These are phyloP conservation scores for Astrephomene gubernaculifera DNA, from an alignment of 139 green algal genomes.

Conservation along the genomic window DNA sequence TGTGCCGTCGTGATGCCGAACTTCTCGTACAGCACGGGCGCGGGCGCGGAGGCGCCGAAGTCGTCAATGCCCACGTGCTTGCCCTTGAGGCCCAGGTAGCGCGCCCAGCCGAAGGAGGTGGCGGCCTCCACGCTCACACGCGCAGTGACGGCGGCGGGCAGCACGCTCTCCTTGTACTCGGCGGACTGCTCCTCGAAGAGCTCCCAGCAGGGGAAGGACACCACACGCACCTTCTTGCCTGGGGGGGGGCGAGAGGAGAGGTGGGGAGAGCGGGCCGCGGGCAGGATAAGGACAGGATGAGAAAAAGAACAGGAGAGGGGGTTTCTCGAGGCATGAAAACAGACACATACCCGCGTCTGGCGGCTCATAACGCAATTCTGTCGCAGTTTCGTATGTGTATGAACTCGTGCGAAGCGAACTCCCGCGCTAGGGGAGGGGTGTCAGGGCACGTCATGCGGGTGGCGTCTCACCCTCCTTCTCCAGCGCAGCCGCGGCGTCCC, in stretches of 20 bases:
- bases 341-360: too few relatives aligned
- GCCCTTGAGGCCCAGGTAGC: conserved; percentile 86
- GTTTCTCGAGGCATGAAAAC: too few relatives aligned
- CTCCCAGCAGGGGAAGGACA: conserved; percentile 97
- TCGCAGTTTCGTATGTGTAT: too few relatives aligned
- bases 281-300: neutral
- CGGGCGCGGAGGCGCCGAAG: conserved; percentile 96
- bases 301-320: too few relatives aligned
- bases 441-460: neutral
- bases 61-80: conserved; percentile 90
- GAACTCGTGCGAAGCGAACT: too few relatives aligned
- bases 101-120: conserved; percentile 92
- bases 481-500: conserved; percentile 82
- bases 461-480: conserved; percentile 74
- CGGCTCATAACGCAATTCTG: too few relatives aligned
- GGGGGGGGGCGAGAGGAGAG: neutral
- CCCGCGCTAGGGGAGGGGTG: too few relatives aligned
- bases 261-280: neutral
- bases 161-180: conserved; percentile 82
- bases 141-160: conserved; percentile 76
- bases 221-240: conserved; percentile 75
- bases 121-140: conserved; percentile 95
- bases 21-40: conserved; percentile 93
- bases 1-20: conserved; percentile 92
- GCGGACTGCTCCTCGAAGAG: conserved; percentile 94